Base-by-base conservation (phyloP, 2,329 filamentous ascomycete genomes). In the Ophiocordyceps camponoti-floridani region DNA sequence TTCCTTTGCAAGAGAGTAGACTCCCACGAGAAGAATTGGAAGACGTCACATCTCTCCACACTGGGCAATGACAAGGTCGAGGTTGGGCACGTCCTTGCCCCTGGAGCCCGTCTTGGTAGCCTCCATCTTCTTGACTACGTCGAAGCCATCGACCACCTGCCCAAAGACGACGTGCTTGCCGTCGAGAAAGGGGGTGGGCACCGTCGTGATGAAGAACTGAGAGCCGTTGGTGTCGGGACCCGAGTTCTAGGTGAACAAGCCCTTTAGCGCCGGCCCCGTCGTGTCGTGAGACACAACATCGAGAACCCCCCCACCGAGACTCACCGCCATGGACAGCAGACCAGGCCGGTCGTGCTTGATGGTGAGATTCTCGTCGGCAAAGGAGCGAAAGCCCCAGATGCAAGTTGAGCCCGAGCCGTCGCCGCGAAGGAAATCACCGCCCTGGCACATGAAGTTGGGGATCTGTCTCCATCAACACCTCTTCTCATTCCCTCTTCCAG, bases 181-280 rank as follows among this genome's bases (percentile, higher is more conserved):
- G 63, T 96, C 83, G 26, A 98, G 68, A 58, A 93, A 93, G 2
- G 86, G 85, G 0, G 89, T 91, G 5, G 83, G 72, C 2, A 82
- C 82, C 0, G 84, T 91, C 2, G 88, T 95, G 66, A 96, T 89
- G 71, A 98, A 98, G 70, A 98, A 98, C 58, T 96, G 91, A 47
- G 79, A 87, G 35, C 91, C 91, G 62, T 96, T 96, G 51, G 18
- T 40, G 18, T 40, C 12, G 10, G 38, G 38, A 11, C 16, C 38
- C 35, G 35, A 40, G 38, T 40, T 40, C 19, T 37, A 2, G 12
- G n/a, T 14, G 35, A n/a, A n/a, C n/a, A n/a, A 37, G 11, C 33
- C 11, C 12, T 35, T 14, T 9, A 37, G 14, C 4, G n/a, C 14
- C 14, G 6, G 9, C n/a, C n/a, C n/a, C n/a, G n/a, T n/a, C n/a